Percentiles rank a stretch among this genome's conserved stretches.
These are phyloP conservation scores for Microcera coccophila DNA, from an alignment of 2,329 filamentous ascomycete species.

Conservation along the genomic window DNA sequence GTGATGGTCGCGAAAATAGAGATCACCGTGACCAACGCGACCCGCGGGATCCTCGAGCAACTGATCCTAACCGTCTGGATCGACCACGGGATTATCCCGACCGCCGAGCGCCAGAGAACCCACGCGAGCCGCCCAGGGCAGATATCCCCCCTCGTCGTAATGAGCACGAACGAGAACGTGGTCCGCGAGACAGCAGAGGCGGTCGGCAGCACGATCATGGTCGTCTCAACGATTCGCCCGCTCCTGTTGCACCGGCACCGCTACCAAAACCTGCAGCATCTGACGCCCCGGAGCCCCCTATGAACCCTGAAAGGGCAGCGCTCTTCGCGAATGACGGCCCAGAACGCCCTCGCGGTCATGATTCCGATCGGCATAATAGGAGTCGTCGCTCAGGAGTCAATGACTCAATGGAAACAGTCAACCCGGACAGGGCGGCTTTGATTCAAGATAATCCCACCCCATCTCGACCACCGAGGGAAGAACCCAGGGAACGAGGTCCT, in stretches of 20 bases:
- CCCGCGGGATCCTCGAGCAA: conserved; percentile 33
- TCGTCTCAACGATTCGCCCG: conserved; percentile 26
- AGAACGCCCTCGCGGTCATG: conserved; percentile 26
- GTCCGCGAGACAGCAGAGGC: conserved; percentile 28
- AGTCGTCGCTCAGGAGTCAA: conserved; percentile 26
- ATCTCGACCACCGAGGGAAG: conserved; percentile 41
- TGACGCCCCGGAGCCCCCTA: conserved; percentile 41
- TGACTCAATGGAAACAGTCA: conserved; percentile 38
- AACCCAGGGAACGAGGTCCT: conserved; percentile 40
- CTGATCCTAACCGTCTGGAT: conserved; percentile 40
- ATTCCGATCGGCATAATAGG: conserved; percentile 29
- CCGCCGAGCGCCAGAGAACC: conserved; percentile 39
- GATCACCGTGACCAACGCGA: conserved; percentile 37
- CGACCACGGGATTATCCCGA: conserved; percentile 44
- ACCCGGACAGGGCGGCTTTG: conserved; percentile 46
- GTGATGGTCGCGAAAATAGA: conserved; percentile 39
- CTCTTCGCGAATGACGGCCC: conserved; percentile 40
- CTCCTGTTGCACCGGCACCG: conserved; percentile 24
- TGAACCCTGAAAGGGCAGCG: conserved; percentile 55
- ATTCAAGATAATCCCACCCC: conserved; percentile 38
- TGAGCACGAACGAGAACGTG: conserved; percentile 42
- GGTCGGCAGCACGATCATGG: conserved; percentile 27
- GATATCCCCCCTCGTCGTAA: conserved; percentile 36
- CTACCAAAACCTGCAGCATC: conserved; percentile 21
- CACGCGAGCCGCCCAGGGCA: conserved; percentile 21